Percentiles rank a stretch among this genome's conserved stretches.
Conservation (phyloP, 139 green algal genomes). For the Eudorina sp. region DNA sequence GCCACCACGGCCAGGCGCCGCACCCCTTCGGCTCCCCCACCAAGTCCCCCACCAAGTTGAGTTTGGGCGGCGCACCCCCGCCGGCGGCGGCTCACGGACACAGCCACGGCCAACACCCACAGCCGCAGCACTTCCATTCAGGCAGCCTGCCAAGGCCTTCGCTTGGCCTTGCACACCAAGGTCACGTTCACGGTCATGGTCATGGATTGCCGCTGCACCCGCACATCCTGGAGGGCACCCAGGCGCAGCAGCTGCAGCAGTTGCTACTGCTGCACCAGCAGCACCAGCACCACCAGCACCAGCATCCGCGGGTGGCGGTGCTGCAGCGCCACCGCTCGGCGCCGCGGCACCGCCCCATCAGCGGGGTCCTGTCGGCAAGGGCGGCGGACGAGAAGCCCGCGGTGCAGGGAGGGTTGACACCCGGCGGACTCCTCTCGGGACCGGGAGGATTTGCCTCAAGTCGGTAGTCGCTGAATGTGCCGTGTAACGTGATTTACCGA, state of each 20-base stretch:
- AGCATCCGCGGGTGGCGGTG: background rate
- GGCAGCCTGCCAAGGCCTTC: background rate
- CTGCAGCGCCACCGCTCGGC: constrained; percentile 1
- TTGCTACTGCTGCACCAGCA: background rate
- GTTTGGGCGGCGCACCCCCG: background rate
- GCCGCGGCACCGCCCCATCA: background rate
- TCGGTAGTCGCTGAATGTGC: too few relatives aligned
- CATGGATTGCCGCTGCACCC: too few relatives aligned
- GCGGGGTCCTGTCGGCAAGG: background rate
- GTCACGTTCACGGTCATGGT: background rate
- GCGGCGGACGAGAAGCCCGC: background rate
- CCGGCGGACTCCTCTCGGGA: too few relatives aligned
- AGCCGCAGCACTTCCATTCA: background rate
- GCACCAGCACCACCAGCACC: constrained; percentile 13
- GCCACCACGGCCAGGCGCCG: background rate
- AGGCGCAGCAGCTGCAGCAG: background rate
- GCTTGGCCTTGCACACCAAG: background rate
- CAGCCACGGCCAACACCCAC: background rate
- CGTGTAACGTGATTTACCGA: too few relatives aligned
- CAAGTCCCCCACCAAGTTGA: background rate
- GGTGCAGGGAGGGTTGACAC: too few relatives aligned
- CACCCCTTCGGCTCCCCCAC: background rate
- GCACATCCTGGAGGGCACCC: background rate
- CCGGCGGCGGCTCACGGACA: background rate
- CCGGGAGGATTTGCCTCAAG: too few relatives aligned